Evolutionary conservation across 2,329 filamentous ascomycete species (phyloP).

Genomic region (Pochonia chlamydosporia): DNA sequence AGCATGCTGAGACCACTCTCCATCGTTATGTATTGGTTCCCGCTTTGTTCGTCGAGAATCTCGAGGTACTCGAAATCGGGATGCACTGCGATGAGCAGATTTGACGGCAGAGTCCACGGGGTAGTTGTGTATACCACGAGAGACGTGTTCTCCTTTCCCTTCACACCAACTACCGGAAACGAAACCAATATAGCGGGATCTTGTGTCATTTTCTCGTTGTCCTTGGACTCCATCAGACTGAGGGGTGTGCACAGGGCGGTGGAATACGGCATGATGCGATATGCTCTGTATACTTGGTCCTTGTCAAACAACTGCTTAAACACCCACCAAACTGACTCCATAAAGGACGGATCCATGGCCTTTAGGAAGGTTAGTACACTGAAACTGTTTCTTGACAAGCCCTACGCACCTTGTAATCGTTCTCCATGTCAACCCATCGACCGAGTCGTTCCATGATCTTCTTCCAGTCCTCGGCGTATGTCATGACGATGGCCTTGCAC

Average conservation of each 20-base stretch:
- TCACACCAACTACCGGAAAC: conserved; percentile 60
- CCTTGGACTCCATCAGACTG: conserved; percentile 69
- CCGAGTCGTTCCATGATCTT: conserved; percentile 67
- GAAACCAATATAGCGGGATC: conserved; percentile 68
- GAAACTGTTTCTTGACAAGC: not conserved
- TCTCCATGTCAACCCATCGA: conserved; percentile 75
- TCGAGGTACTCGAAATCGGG: conserved; percentile 76
- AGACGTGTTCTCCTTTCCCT: conserved; percentile 59
- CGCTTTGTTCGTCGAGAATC: conserved; percentile 59
- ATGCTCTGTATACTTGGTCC: conserved; percentile 64
- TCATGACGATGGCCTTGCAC: conserved; percentile 82
- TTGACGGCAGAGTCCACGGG: conserved; percentile 75
- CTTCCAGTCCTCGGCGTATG: conserved; percentile 74
- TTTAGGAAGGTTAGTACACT: too few species aligned
- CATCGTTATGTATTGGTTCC: conserved; percentile 63
- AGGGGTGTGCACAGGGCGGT: conserved; percentile 68
- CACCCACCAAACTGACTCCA: conserved; percentile 77
- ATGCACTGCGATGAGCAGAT: conserved; percentile 64
- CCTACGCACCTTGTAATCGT: conserved; percentile 61
- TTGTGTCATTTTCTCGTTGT: conserved; percentile 71
- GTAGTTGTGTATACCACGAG: conserved; percentile 56
- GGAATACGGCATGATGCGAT: conserved; percentile 71
- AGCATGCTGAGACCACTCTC: conserved; percentile 62
- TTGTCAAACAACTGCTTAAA: conserved; percentile 72
- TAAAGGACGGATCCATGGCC: conserved; percentile 70